Percentiles rank a stretch among this genome's conserved stretches.
phyloP scores from a whole-genome alignment of 257 asterid species.

The Solanum boliviense region DNA sequence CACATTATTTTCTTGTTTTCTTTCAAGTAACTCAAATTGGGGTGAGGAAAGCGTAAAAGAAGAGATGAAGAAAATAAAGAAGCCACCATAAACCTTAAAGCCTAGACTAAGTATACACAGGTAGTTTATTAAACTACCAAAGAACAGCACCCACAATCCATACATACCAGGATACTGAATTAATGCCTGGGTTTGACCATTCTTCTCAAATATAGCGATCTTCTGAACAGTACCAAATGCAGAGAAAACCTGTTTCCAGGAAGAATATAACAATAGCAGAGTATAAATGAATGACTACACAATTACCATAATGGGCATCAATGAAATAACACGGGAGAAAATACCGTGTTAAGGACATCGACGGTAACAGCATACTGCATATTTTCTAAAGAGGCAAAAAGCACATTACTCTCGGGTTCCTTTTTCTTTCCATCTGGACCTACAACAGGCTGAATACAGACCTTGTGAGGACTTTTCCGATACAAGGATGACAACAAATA shows the following conservation, averaged over 20 bases:
- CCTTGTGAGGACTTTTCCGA: constrained; percentile 6
- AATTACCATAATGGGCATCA: neutral
- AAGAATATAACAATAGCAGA: neutral
- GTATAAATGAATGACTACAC: neutral
- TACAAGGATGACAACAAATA: neutral
- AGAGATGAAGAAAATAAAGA: neutral
- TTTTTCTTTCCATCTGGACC: constrained; percentile 75
- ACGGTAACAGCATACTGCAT: constrained; percentile 79
- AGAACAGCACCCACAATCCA: neutral
- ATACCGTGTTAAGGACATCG: constrained; percentile 62
- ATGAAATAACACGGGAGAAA: neutral
- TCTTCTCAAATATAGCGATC: constrained; percentile 86
- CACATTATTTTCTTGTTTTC: neutral
- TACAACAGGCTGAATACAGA: constrained; percentile 54
- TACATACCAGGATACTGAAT: constrained; percentile 68
- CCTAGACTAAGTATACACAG: neutral
- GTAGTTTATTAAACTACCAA: neutral
- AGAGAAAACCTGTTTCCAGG: constrained; percentile 54
- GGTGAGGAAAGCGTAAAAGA: neutral
- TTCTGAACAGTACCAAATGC: constrained; percentile 70
- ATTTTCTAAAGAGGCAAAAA: constrained; percentile 73
- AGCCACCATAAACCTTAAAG: neutral
- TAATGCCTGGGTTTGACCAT: constrained; percentile 79
- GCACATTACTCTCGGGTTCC: constrained; percentile 70
- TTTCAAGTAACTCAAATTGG: neutral